phyloP scores from a whole-genome alignment of 2,329 filamentous ascomycete genomes.

The Trichoderma guizhouense region DNA sequence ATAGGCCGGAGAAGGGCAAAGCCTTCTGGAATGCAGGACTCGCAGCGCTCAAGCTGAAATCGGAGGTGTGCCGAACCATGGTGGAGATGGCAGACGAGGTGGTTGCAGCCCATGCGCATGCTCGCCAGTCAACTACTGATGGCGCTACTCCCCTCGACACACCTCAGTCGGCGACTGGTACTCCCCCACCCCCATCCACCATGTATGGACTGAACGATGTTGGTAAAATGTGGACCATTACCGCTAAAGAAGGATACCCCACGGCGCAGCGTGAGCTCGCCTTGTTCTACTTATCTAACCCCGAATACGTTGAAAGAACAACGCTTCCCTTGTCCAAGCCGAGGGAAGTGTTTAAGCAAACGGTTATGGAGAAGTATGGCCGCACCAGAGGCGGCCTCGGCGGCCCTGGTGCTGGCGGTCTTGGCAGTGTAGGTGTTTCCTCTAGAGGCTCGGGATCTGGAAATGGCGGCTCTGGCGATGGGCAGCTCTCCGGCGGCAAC shows the following conservation, averaged over 20 bases:
- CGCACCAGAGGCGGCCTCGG: constrained; percentile 32
- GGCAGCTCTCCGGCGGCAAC: constrained; percentile 29
- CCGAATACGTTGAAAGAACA: constrained; percentile 76
- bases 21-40: constrained; percentile 89
- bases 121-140: constrained; percentile 47
- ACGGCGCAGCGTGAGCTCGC: constrained; percentile 90
- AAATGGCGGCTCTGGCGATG: constrained; percentile 22
- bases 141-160: constrained; percentile 27
- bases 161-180: constrained; percentile 37
- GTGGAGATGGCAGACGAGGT: constrained; percentile 59
- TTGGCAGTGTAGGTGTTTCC: constrained; percentile 26
- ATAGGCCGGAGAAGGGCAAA: constrained; percentile 63
- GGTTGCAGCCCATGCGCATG: constrained; percentile 60
- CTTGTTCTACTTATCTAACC: constrained; percentile 88
- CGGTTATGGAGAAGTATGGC: constrained; percentile 71
- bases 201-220: constrained; percentile 75
- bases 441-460: constrained; percentile 25
- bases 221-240: constrained; percentile 85
- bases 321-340: constrained; percentile 81
- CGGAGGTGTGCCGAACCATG: constrained; percentile 79
- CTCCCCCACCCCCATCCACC: constrained; percentile 49
- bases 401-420: constrained; percentile 23
- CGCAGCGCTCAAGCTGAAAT: constrained; percentile 83
- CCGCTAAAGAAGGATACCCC: constrained; percentile 80
- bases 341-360: constrained; percentile 84